These are phyloP conservation scores for Moesziomyces sp. DNA, from an alignment of 1,284 basidiomycete species.

Conservation along the genomic window DNA sequence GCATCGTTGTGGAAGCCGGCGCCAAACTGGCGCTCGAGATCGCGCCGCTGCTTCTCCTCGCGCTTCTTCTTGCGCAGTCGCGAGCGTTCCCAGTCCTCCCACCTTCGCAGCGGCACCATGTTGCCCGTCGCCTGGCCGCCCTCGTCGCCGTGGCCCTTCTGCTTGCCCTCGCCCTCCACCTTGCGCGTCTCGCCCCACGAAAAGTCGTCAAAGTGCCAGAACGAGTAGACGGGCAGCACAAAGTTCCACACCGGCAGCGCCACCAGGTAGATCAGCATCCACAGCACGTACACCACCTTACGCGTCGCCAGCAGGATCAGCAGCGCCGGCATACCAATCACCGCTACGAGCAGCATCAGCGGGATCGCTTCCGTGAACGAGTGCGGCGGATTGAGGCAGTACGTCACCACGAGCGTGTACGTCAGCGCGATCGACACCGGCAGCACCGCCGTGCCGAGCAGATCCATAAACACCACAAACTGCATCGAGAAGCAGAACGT, in stretches of 20 bases:
- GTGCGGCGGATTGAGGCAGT: conserved; percentile 80
- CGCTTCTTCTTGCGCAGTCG: conserved; percentile 88
- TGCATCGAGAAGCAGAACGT: conserved; percentile 74
- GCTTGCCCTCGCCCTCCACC: conserved; percentile 75
- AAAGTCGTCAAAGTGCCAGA: conserved; percentile 99
- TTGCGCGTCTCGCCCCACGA: conserved; percentile 99
- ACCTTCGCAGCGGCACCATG: conserved; percentile 86
- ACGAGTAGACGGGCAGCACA: conserved; percentile 82
- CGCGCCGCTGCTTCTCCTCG: conserved; percentile 78
- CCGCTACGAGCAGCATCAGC: conserved; percentile 84
- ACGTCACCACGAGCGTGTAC: conserved; percentile 85
- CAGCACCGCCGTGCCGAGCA: conserved; percentile 92
- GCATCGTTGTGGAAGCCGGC: conserved; percentile 76
- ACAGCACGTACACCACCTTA: conserved; percentile 93
- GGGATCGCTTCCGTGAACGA: conserved; percentile 94
- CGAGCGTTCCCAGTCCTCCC: conserved; percentile 99
- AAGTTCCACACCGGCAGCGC: conserved; percentile 74
- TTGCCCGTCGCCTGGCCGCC: conserved; percentile 73
- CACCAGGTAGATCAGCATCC: conserved; percentile 95
- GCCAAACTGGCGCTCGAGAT: conserved; percentile 69
- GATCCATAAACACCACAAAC: conserved; percentile 98
- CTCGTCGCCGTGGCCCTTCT: conserved; percentile 79
- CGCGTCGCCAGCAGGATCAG: conserved; percentile 92
- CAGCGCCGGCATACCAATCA: conserved; percentile 91
- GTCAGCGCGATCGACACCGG: conserved; percentile 94